Conservation (phyloP, 2,329 filamentous ascomycete species). For the Chalara sp. region DNA sequence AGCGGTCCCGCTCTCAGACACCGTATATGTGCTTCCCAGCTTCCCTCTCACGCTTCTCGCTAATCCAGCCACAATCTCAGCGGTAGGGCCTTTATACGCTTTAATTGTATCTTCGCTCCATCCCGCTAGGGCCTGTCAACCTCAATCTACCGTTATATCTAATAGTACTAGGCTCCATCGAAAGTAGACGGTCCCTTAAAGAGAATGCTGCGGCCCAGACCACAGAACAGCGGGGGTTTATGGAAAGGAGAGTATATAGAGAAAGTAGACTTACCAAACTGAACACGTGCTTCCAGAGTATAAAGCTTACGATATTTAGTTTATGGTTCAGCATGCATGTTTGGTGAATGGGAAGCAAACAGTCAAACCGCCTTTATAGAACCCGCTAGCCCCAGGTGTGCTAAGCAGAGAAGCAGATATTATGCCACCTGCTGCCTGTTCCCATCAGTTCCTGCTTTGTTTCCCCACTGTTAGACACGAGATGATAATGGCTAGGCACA, state of each 20-base stretch:
- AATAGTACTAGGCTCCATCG: no score
- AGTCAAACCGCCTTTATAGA: slow-evolving; percentile 57
- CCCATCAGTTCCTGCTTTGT: background rate
- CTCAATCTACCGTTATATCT: no score
- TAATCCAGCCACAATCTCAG: slow-evolving; percentile 47
- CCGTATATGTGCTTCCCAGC: slow-evolving; percentile 47
- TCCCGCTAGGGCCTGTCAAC: slow-evolving; percentile 33
- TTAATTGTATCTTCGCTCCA: slow-evolving; percentile 49
- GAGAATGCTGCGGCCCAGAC: background rate
- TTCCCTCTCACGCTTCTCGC: slow-evolving; percentile 49
- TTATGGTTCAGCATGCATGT: background rate
- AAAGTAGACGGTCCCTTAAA: no score
- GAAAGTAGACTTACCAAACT: slow-evolving; percentile 18
- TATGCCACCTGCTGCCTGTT: slow-evolving; percentile 53
- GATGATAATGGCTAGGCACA: slow-evolving; percentile 9
- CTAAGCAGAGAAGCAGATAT: slow-evolving; percentile 52
- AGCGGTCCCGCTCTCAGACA: slow-evolving; percentile 57
- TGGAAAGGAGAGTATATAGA: background rate
- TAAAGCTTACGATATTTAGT: slow-evolving; percentile 18
- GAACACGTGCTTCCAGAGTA: slow-evolving; percentile 24
- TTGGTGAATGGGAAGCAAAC: slow-evolving; percentile 18
- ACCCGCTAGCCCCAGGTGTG: slow-evolving; percentile 47
- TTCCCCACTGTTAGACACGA: background rate
- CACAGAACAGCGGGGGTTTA: no score
- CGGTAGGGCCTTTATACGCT: slow-evolving; percentile 51